Percentiles rank a stretch among this genome's conserved stretches.
These are phyloP conservation scores for Cladosporium sp. DNA, from an alignment of 2,329 filamentous ascomycete species.

Conservation along the genomic window DNA sequence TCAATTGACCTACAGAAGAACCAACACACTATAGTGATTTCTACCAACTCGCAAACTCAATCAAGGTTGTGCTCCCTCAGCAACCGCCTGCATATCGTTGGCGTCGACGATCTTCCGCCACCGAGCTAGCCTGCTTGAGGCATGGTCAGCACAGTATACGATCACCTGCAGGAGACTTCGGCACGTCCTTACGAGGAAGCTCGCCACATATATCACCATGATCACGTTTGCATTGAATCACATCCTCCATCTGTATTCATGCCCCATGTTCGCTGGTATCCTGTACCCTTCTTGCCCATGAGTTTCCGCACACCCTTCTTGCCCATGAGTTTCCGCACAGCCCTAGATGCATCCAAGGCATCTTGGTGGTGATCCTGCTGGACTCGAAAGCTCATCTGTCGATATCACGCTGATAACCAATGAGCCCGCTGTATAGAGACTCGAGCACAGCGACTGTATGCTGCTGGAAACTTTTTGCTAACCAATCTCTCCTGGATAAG, in stretches of 20 bases:
- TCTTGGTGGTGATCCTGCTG: neutral
- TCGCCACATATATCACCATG: neutral
- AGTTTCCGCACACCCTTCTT: neutral
- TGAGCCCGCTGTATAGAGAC: neutral
- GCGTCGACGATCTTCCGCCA: constrained; percentile 14
- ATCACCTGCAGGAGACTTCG: neutral
- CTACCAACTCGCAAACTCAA: neutral
- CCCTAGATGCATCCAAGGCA: neutral
- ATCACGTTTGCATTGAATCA: too few relatives aligned
- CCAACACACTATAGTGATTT: neutral
- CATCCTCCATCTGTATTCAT: neutral
- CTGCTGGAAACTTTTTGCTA: neutral
- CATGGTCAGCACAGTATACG: constrained; percentile 7
- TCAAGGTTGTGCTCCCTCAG: constrained; percentile 9
- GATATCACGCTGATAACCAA: neutral
- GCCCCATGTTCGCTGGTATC: neutral
- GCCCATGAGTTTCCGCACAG: neutral
- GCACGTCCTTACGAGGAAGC: neutral
- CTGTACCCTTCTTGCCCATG: too few relatives aligned
- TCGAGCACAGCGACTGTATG: neutral
- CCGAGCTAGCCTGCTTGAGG: constrained; percentile 6
- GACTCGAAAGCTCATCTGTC: neutral
- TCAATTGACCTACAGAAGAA: neutral
- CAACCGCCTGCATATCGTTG: constrained; percentile 14
- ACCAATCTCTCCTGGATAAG: neutral